Evolutionary conservation across 176 grass and related monocot genomes (phyloP), one percentile per base, ranked within the genome.

Genomic region (Zoysia japonica): DNA sequence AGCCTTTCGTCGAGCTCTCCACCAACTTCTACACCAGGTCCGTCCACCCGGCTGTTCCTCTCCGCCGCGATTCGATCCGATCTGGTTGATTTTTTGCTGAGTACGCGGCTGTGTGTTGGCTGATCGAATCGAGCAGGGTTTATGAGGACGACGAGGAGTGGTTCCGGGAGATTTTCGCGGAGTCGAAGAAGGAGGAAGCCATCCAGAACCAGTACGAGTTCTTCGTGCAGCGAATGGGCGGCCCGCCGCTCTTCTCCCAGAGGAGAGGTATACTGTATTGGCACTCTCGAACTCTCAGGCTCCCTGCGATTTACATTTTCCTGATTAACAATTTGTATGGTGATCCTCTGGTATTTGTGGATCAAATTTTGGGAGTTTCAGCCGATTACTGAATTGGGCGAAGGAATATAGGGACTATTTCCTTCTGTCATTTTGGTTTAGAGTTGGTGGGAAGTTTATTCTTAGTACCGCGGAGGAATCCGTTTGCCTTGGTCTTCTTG

Each of bases 141-240:
- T 95, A 82, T 11, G 92, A 93, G 60, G 96, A 99, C 59, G 88
- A 95, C 28, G 96, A 99, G 84, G 90, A 86, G 84, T 99, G 92
- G 96, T 99, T 99, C 66, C 78, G 88, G 13, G 85, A 87, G 69
- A 99, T 99, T 16, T 99, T 99, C 78, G 83, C 87, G 9, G 85
- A 78, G 19, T 97, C 87, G 2, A 94, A 81, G 85, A 97, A 97
- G 89, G 96, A 99, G 75, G 92, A 99, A 9, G 96, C 92, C 9
- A 99, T 99, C 77, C 88, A 11, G 68, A 99, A 99, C 84, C 92
- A 99, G 88, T 99, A 99, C 44, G 96, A 99, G 81, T 99, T 99
- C 82, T 72, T 99, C 37, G 82, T 93, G 28, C 96, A 99, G 90
- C 84, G 96, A 47, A 99, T 99, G 96, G 96, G 96, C 60, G 96